phyloP scores from a whole-genome alignment of 2,329 filamentous ascomycete species.

The Emmonsiellopsis sp. region DNA sequence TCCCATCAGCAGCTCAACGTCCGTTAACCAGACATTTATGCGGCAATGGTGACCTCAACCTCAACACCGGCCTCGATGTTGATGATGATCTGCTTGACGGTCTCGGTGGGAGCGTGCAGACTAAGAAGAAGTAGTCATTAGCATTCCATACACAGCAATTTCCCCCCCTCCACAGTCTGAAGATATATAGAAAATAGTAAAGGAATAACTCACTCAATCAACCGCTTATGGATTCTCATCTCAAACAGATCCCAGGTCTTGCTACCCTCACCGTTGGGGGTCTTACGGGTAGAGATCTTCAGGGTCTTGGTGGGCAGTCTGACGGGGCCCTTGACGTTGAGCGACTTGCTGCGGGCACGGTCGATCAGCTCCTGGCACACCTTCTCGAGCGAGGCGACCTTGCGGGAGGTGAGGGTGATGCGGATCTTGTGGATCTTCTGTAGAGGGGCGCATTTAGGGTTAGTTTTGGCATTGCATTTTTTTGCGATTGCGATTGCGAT shows the following conservation, averaged over 20 bases:
- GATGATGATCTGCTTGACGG: conserved; percentile 45
- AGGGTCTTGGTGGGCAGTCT: conserved; percentile 95
- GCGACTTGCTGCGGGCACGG: conserved; percentile 96
- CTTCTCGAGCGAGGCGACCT: conserved; percentile 93
- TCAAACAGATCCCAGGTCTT: conserved; percentile 99
- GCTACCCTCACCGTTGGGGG: conserved; percentile 97
- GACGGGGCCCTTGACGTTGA: conserved; percentile 96
- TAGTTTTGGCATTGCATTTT: background rate
- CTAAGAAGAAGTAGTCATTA: conserved; percentile 29
- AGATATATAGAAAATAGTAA: background rate
- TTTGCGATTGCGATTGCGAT: background rate
- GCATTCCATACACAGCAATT: background rate
- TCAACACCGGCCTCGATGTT: conserved; percentile 46
- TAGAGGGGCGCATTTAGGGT: conserved; percentile 4
- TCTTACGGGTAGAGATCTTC: conserved; percentile 97
- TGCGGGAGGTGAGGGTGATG: conserved; percentile 92
- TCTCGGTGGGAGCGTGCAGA: conserved; percentile 92
- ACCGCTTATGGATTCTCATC: conserved; percentile 98
- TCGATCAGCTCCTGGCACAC: conserved; percentile 97
- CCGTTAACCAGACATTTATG: conserved; percentile 25
- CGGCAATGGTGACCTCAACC: conserved; percentile 45
- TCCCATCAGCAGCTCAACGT: background rate
- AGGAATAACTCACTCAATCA: conserved; percentile 65
- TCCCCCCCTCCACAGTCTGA: background rate
- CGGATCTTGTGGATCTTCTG: conserved; percentile 96